These are phyloP conservation scores for Auriscalpium vulgare DNA, from an alignment of 768 basidiomycete species.

Conservation along the genomic window DNA sequence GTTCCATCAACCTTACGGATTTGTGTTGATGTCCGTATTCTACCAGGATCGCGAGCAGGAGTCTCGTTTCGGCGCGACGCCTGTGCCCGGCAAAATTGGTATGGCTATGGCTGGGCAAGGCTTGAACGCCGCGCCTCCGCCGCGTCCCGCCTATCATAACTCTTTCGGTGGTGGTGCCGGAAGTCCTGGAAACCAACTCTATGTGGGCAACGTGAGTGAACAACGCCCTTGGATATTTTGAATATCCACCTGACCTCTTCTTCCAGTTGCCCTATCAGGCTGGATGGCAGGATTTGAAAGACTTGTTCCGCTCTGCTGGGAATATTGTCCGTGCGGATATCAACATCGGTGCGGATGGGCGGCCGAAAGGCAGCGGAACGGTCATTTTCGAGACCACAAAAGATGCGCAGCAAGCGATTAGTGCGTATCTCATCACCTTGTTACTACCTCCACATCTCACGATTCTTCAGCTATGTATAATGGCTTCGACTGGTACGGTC, in stretches of 20 bases:
- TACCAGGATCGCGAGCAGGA: slow-evolving; percentile 91
- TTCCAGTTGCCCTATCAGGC: slow-evolving; percentile 86
- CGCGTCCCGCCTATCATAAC: slow-evolving; percentile 77
- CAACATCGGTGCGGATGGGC: slow-evolving; percentile 86
- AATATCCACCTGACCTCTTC: not conserved
- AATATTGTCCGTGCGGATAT: slow-evolving; percentile 95
- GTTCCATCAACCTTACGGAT: not conserved
- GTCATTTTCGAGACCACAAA: slow-evolving; percentile 90
- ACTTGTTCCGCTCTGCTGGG: slow-evolving; percentile 91
- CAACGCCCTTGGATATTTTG: not conserved
- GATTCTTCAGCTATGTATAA: slow-evolving; percentile 80
- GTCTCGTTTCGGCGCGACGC: slow-evolving; percentile 91
- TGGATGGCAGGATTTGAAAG: slow-evolving; percentile 99
- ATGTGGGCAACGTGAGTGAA: slow-evolving; percentile 76
- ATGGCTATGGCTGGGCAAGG: slow-evolving; percentile 95
- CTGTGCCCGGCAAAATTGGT: slow-evolving; percentile 93
- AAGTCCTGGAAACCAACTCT: slow-evolving; percentile 87
- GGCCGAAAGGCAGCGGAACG: slow-evolving; percentile 95
- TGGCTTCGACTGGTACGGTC: slow-evolving; percentile 96
- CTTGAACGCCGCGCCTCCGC: slow-evolving; percentile 68
- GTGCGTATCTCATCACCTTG: slow-evolving; percentile 36
- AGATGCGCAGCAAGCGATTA: slow-evolving; percentile 88
- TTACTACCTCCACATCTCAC: not conserved
- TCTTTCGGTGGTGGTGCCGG: slow-evolving; percentile 61
- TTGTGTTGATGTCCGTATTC: not conserved